Conservation (phyloP, 495 filamentous ascomycete species). For the Penicillium samsonianum region DNA sequence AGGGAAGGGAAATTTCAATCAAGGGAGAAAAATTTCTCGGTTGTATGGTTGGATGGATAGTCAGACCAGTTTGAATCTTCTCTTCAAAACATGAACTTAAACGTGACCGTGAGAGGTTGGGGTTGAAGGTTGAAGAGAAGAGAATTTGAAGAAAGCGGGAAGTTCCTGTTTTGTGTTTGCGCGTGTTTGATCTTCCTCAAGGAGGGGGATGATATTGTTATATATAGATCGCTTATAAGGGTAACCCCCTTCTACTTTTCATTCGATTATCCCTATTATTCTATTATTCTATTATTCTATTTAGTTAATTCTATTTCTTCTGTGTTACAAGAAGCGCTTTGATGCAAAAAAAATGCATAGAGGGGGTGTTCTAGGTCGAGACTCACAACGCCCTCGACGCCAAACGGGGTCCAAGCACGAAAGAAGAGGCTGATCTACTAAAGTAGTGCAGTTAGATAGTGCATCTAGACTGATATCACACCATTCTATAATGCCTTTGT, state of each 20-base stretch:
- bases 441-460: neutral
- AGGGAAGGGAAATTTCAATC: conserved; percentile 17
- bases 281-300: neutral
- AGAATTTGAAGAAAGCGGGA: conserved; percentile 35
- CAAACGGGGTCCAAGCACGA: conserved; percentile 14
- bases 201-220: conserved; percentile 21
- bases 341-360: conserved; percentile 13
- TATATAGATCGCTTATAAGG: conserved; percentile 17
- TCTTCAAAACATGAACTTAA: conserved; percentile 1
- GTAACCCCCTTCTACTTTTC: too few relatives aligned
- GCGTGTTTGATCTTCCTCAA: conserved; percentile 27
- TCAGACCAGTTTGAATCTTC: neutral
- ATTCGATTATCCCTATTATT: too few relatives aligned
- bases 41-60: neutral
- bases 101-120: neutral
- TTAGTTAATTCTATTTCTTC: neutral
- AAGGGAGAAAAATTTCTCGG: conserved; percentile 18
- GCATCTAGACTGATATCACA: neutral
- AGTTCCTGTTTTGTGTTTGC: conserved; percentile 32
- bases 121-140: conserved; percentile 12
- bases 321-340: conserved; percentile 1
- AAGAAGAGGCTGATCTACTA: conserved; percentile 4
- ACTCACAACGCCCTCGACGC: conserved; percentile 13
- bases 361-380: conserved; percentile 16
- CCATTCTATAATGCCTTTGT: conserved; percentile 9